Conservation (phyloP, 2,329 filamentous ascomycete genomes). For the Talaromyces marneffei region DNA sequence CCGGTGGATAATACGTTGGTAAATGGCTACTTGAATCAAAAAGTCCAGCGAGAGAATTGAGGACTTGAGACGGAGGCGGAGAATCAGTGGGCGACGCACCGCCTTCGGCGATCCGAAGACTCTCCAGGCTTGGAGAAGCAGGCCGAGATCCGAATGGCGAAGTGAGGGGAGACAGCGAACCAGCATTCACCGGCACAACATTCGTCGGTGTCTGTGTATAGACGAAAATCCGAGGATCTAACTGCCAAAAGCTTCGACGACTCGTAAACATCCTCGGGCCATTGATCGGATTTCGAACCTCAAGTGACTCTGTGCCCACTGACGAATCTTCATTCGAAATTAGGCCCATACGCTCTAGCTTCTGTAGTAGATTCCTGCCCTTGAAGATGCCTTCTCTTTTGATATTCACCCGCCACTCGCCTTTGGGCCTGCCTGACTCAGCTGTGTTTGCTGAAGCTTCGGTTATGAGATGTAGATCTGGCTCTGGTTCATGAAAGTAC, state of each 20-base stretch:
- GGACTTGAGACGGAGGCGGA: constrained; percentile 24
- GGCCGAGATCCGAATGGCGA: constrained; percentile 49
- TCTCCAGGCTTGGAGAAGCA: constrained; percentile 43
- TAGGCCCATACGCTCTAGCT: constrained; percentile 89
- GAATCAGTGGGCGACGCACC: constrained; percentile 19
- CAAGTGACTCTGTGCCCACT: constrained; percentile 58
- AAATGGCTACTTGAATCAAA: constrained; percentile 79
- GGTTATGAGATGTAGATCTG: constrained; percentile 58
- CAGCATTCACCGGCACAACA: constrained; percentile 29
- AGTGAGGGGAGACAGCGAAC: constrained; percentile 29
- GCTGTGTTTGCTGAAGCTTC: constrained; percentile 61
- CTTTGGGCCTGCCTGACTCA: constrained; percentile 64
- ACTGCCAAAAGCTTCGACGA: constrained; percentile 81
- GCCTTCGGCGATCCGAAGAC: constrained; percentile 15
- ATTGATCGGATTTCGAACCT: constrained; percentile 57
- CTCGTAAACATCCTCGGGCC: constrained; percentile 81
- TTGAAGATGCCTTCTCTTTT: constrained; percentile 83
- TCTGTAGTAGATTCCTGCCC: constrained; percentile 74
- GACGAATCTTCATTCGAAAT: constrained; percentile 69
- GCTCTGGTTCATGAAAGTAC: constrained; percentile 89
- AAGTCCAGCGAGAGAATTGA: constrained; percentile 50
- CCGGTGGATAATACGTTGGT: constrained; percentile 83
- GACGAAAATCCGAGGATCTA: constrained; percentile 78
- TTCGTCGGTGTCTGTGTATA: constrained; percentile 67
- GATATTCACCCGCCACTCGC: constrained; percentile 81